phyloP scores from a whole-genome alignment of 768 basidiomycete species.

The Kwoniella dejecticola region DNA sequence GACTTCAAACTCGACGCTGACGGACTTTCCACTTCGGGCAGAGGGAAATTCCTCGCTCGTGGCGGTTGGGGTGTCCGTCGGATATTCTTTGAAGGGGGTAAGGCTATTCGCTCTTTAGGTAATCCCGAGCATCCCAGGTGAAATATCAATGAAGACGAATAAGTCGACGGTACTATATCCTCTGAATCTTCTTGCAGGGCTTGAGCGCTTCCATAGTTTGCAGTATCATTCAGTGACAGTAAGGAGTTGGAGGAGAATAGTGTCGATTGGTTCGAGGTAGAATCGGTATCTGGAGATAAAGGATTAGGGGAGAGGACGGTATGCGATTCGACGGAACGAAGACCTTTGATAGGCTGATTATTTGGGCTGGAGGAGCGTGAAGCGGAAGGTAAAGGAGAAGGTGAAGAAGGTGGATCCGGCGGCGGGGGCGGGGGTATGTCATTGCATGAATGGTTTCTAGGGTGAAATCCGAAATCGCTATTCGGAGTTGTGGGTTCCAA shows the following conservation, averaged over 20 bases:
- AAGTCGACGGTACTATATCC: constrained; percentile 1
- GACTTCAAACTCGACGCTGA: constrained; percentile 35
- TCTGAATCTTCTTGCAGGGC: not conserved
- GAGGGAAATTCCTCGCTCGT: constrained; percentile 47
- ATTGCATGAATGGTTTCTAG: not conserved
- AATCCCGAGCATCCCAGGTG: constrained; percentile 84
- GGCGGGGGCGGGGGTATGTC: constrained; percentile 17
- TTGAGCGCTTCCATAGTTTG: constrained; percentile 11
- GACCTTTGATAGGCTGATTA: constrained; percentile 3
- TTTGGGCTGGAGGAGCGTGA: constrained; percentile 5
- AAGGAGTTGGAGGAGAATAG: constrained; percentile 15
- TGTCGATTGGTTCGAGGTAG: constrained; percentile 5
- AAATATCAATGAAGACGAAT: constrained; percentile 54
- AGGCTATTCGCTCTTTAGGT: constrained; percentile 64
- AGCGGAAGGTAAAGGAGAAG: constrained; percentile 9
- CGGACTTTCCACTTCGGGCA: constrained; percentile 46
- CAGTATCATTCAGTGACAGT: constrained; percentile 14
- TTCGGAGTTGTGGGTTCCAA: constrained; percentile 4
- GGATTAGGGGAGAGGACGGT: constrained; percentile 27
- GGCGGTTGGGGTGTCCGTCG: constrained; percentile 30
- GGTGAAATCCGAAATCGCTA: not conserved
- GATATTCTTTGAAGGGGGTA: not conserved
- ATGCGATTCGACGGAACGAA: constrained; percentile 26
- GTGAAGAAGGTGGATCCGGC: constrained; percentile 20
- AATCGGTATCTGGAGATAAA: constrained; percentile 6